Conservation (phyloP, 2,329 filamentous ascomycete genomes). For the Beauveria sp. region DNA sequence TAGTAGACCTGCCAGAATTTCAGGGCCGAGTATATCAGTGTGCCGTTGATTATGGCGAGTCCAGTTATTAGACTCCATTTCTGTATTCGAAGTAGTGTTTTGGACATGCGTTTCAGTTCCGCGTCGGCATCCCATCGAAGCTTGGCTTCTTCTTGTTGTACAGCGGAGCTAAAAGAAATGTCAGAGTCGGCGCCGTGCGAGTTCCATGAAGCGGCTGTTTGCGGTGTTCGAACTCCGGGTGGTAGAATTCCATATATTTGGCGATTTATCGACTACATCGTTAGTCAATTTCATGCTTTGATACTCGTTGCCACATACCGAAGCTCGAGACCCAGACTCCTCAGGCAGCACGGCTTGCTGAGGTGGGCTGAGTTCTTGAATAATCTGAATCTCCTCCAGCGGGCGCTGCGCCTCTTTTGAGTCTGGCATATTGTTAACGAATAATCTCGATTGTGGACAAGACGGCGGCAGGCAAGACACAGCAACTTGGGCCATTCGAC, state of each 20-base stretch:
- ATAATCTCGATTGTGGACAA: not conserved
- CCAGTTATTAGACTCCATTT: slow-evolving; percentile 32
- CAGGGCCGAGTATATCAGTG: slow-evolving; percentile 28
- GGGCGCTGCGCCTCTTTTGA: not conserved
- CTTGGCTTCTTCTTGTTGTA: slow-evolving; percentile 31
- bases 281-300: not conserved
- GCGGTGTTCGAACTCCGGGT: slow-evolving; percentile 24
- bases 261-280: slow-evolving; percentile 24
- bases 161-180: slow-evolving; percentile 27
- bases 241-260: slow-evolving; percentile 25
- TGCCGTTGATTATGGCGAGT: slow-evolving; percentile 25
- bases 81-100: slow-evolving; percentile 27
- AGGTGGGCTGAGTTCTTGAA: slow-evolving; percentile 13
- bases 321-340: slow-evolving; percentile 20
- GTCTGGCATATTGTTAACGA: not conserved
- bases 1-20: slow-evolving; percentile 33
- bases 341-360: not conserved
- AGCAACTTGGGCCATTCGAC: not conserved
- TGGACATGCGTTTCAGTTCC: slow-evolving; percentile 31
- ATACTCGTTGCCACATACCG: slow-evolving; percentile 17
- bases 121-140: slow-evolving; percentile 31
- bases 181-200: slow-evolving; percentile 26
- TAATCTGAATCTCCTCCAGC: slow-evolving; percentile 2
- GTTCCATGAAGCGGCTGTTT: slow-evolving; percentile 25
- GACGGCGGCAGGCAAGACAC: not conserved